Evolutionary conservation across 139 green algal species (phyloP).

Genomic region (Chlorella sp.): DNA sequence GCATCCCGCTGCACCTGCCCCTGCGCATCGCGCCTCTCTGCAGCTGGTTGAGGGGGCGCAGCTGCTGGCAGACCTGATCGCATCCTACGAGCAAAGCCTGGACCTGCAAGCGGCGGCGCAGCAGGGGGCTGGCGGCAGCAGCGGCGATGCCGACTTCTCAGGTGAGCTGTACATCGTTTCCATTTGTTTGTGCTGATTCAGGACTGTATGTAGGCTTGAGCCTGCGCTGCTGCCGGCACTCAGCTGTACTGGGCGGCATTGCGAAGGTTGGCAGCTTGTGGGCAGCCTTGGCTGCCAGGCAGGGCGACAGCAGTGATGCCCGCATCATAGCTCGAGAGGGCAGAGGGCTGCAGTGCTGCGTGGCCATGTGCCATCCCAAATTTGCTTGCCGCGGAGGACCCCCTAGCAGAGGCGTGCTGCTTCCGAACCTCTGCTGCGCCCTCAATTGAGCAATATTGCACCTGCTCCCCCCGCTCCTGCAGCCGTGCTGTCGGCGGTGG

Average conservation of each 20-base stretch:
- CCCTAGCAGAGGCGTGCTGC: too few species aligned
- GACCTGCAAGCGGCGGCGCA: slow-evolving; percentile 23
- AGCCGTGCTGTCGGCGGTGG: slow-evolving; percentile 63
- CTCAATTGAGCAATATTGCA: too few species aligned
- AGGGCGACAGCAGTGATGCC: too few species aligned
- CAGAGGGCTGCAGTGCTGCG: not conserved
- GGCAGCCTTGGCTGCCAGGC: too few species aligned
- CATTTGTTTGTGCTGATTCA: not conserved
- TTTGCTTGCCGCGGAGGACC: not conserved
- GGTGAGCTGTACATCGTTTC: too few species aligned
- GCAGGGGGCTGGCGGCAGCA: not conserved
- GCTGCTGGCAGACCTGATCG: slow-evolving; percentile 69
- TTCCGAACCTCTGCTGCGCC: too few species aligned
- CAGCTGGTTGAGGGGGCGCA: slow-evolving; percentile 71
- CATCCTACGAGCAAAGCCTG: slow-evolving; percentile 64
- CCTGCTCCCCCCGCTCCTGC: not conserved
- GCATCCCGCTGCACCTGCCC: too few species aligned
- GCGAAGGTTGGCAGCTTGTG: not conserved
- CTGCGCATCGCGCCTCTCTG: not conserved
- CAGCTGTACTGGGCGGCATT: not conserved
- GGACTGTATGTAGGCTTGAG: too few species aligned
- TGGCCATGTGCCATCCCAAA: not conserved
- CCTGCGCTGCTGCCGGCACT: not conserved
- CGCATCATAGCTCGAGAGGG: too few species aligned
- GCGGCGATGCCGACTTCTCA: slow-evolving; percentile 23